Conservation (phyloP, 2,329 filamentous ascomycete genomes). For the Penicillium sp. region DNA sequence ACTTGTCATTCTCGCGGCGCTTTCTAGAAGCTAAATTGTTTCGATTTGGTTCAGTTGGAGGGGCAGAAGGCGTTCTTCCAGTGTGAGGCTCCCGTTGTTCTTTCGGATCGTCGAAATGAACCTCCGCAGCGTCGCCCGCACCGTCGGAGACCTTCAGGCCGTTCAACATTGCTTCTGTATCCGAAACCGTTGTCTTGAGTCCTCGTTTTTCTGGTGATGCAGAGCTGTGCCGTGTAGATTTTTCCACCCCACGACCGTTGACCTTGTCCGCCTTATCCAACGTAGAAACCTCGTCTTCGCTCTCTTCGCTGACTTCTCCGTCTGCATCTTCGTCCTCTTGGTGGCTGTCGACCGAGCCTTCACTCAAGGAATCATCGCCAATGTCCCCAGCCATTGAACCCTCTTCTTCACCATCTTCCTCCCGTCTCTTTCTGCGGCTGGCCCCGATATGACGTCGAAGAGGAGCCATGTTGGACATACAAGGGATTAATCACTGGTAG, state of each 20-base stretch:
- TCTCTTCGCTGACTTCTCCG: constrained; percentile 58
- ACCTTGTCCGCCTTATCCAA: constrained; percentile 23
- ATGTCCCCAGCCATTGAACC: constrained; percentile 50
- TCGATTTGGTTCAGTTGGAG: constrained; percentile 40
- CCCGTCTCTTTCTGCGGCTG: constrained; percentile 45
- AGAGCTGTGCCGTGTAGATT: constrained; percentile 37
- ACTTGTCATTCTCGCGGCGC: constrained; percentile 85
- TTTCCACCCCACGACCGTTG: constrained; percentile 28
- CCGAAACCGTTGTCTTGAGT: constrained; percentile 45
- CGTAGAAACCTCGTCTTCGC: constrained; percentile 48
- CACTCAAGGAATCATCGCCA: constrained; percentile 63
- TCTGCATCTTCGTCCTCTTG: constrained; percentile 59
- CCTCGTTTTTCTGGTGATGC: constrained; percentile 31
- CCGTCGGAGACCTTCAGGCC: constrained; percentile 52
- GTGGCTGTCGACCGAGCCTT: constrained; percentile 57
- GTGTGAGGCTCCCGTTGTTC: constrained; percentile 28
- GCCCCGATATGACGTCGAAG: constrained; percentile 45
- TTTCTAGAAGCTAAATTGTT: constrained; percentile 67
- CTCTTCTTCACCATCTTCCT: constrained; percentile 52
- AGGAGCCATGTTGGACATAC: constrained; percentile 39
- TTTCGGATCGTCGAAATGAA: constrained; percentile 52
- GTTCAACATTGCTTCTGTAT: constrained; percentile 62
- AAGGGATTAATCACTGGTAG: not conserved
- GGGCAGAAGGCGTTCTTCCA: constrained; percentile 42
- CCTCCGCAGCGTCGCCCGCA: constrained; percentile 35